phyloP scores from a whole-genome alignment of 495 filamentous ascomycete species.

The Penicillium manginii region DNA sequence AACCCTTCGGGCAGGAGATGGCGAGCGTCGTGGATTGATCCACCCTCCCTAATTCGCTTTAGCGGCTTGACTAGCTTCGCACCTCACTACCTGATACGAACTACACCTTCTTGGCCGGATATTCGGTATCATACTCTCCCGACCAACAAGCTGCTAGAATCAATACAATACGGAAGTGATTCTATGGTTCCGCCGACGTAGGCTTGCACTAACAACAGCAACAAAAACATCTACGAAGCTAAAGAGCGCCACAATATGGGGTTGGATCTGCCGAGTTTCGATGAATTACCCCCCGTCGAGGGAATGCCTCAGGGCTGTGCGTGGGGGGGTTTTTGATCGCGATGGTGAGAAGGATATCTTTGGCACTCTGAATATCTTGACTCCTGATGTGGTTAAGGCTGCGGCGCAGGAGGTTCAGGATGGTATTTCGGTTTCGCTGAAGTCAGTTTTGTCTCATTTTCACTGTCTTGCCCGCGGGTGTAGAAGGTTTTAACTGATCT shows the following conservation, averaged over 20 bases:
- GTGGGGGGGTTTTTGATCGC: slow-evolving; percentile 69
- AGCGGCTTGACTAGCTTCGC: slow-evolving; percentile 1
- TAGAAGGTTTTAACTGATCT: not conserved
- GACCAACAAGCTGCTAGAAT: no score
- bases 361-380: slow-evolving; percentile 64
- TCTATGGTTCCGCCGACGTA: no score
- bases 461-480: not conserved
- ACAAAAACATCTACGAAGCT: no score
- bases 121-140: not conserved
- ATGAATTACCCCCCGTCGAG: slow-evolving; percentile 60
- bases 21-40: slow-evolving; percentile 12
- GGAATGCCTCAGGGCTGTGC: slow-evolving; percentile 66
- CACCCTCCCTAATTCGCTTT: not conserved
- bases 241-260: not conserved
- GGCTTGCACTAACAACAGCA: no score
- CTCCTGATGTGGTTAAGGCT: slow-evolving; percentile 53
- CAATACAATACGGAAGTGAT: no score
- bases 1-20: slow-evolving; percentile 9
- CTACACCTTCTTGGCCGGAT: not conserved
- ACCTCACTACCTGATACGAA: slow-evolving; percentile 1
- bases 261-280: slow-evolving; percentile 50
- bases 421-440: slow-evolving; percentile 62
- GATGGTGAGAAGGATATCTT: slow-evolving; percentile 60
- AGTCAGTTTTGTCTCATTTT: slow-evolving; percentile 43
- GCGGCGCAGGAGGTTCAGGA: slow-evolving; percentile 55